phyloP scores from a whole-genome alignment of 2,329 filamentous ascomycete genomes.

The Sporothrix curviconia region DNA sequence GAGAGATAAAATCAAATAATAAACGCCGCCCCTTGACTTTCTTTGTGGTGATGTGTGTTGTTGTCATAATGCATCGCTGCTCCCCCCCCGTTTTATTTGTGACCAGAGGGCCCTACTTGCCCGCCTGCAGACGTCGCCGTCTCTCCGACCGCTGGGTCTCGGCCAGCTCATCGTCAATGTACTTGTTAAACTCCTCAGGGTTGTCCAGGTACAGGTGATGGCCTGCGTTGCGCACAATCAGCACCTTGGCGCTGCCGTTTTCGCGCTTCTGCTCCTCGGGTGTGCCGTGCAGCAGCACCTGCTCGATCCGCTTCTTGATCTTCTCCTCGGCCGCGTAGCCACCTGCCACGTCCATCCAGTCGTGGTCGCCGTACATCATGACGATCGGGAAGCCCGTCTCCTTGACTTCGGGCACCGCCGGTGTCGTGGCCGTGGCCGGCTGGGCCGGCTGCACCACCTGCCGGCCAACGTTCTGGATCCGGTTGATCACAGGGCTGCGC shows the following conservation, averaged over 20 bases:
- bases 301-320: slow-evolving; percentile 60
- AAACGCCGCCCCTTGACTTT: neutral
- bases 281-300: slow-evolving; percentile 54
- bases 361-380: slow-evolving; percentile 93
- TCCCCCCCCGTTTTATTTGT: neutral
- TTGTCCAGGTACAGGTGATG: slow-evolving; percentile 58
- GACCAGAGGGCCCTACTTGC: neutral
- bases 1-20: neutral
- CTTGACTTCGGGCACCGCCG: slow-evolving; percentile 26
- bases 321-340: slow-evolving; percentile 75
- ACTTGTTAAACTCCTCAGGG: slow-evolving; percentile 49
- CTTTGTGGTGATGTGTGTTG: neutral
- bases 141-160: slow-evolving; percentile 34
- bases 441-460: slow-evolving; percentile 43
- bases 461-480: slow-evolving; percentile 81
- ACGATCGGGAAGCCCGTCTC: slow-evolving; percentile 74
- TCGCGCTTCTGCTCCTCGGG: slow-evolving; percentile 64
- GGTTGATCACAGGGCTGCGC: slow-evolving; percentile 75
- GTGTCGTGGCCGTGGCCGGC: slow-evolving; percentile 20
- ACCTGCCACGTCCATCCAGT: slow-evolving; percentile 96
- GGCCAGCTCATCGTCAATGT: slow-evolving; percentile 47
- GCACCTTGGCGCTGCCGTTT: slow-evolving; percentile 74
- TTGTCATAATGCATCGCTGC: neutral
- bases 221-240: slow-evolving; percentile 60
- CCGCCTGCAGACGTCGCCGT: slow-evolving; percentile 15